Conservation (phyloP, 1,139 yeast species). For the Magnusiomyces suaveolens region DNA sequence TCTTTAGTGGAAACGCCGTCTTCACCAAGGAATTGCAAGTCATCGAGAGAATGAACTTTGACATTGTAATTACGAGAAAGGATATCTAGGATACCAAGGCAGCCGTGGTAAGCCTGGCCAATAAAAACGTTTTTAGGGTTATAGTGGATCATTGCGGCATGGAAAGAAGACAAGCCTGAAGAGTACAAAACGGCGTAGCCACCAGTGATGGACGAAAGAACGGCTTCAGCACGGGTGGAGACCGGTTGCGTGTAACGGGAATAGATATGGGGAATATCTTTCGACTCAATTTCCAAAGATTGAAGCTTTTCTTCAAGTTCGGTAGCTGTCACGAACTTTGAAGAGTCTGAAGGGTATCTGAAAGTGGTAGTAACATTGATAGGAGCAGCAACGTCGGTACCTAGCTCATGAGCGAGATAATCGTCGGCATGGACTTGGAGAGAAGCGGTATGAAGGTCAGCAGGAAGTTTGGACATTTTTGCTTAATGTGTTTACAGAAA, state of each 20-base stretch:
- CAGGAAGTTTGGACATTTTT: constrained; percentile 3
- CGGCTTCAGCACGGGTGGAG: constrained; percentile 54
- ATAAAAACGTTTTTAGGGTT: constrained; percentile 70
- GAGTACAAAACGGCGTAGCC: constrained; percentile 56
- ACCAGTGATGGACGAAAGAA: constrained; percentile 46
- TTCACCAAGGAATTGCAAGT: constrained; percentile 14
- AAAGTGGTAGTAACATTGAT: constrained; percentile 75
- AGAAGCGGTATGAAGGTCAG: constrained; percentile 13
- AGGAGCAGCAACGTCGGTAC: constrained; percentile 62
- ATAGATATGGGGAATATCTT: constrained; percentile 34
- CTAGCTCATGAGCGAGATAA: constrained; percentile 16
- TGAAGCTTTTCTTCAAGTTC: constrained; percentile 31
- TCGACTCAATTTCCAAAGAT: constrained; percentile 23
- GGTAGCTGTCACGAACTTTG: constrained; percentile 37
- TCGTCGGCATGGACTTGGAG: constrained; percentile 29
- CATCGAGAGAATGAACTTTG: constrained; percentile 43
- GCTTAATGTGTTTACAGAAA: too few relatives aligned
- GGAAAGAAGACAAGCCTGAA: constrained; percentile 74
- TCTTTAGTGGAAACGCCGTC: constrained; percentile 23
- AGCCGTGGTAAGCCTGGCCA: constrained; percentile 81
- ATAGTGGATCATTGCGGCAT: constrained; percentile 58
- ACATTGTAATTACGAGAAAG: constrained; percentile 53
- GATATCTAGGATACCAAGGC: constrained; percentile 57
- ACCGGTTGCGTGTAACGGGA: constrained; percentile 71
- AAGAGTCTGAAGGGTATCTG: constrained; percentile 53